Evolutionary conservation across 306 rosid genomes (phyloP).

Genomic region (Cicer yamashitae): DNA sequence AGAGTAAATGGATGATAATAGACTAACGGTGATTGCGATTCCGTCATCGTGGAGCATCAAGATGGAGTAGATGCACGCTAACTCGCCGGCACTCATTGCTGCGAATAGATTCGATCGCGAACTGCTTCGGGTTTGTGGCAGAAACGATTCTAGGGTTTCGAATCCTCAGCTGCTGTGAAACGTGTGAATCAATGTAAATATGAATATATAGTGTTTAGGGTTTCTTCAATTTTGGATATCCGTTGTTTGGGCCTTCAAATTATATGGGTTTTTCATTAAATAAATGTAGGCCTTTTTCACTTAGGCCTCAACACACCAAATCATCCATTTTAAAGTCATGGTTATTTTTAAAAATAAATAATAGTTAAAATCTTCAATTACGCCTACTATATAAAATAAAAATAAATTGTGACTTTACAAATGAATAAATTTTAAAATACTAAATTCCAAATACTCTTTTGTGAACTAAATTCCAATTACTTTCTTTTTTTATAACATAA

Average conservation of each 20-base stretch:
- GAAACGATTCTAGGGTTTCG: slow-evolving; percentile 27
- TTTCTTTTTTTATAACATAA: too few relatives aligned
- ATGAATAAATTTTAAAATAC: too few relatives aligned
- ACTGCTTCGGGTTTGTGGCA: background rate
- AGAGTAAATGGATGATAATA: background rate
- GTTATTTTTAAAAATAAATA: too few relatives aligned
- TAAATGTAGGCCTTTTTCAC: too few relatives aligned
- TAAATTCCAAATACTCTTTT: too few relatives aligned
- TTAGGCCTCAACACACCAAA: too few relatives aligned
- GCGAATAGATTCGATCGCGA: slow-evolving; percentile 1
- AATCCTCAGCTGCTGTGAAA: background rate
- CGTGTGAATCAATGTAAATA: background rate
- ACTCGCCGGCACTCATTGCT: slow-evolving; percentile 61
- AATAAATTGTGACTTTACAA: too few relatives aligned
- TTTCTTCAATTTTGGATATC: background rate
- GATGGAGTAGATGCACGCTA: slow-evolving; percentile 65
- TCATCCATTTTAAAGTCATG: too few relatives aligned
- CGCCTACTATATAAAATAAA: too few relatives aligned
- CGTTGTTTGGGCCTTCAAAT: slow-evolving; percentile 24
- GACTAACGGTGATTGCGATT: slow-evolving; percentile 66
- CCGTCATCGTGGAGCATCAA: slow-evolving; percentile 75
- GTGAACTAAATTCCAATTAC: too few relatives aligned
- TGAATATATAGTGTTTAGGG: slow-evolving; percentile 42
- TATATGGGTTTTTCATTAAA: background rate
- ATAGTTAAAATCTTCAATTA: too few relatives aligned